Conservation (phyloP, 2,329 filamentous ascomycete species). For the Paramyrothecium sp. region DNA sequence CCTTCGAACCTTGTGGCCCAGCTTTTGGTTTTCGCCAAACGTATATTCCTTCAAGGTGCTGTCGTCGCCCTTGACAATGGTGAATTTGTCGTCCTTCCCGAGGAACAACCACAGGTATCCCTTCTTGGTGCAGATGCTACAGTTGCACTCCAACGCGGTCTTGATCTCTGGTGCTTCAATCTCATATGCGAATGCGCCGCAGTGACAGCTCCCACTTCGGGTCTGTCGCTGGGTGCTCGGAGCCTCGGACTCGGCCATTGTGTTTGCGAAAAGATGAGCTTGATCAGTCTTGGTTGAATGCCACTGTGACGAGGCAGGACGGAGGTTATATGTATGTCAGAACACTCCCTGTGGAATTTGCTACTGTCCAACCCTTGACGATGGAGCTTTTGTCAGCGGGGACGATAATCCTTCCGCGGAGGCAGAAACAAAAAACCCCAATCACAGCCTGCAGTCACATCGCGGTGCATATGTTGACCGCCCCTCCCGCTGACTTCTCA, state of each 20-base stretch:
- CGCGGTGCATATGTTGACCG: background rate
- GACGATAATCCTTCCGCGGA: background rate
- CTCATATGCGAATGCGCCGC: conserved; percentile 52
- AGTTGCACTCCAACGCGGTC: conserved; percentile 58
- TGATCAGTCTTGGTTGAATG: no score
- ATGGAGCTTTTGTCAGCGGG: background rate
- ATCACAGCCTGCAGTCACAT: background rate
- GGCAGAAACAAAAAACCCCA: background rate
- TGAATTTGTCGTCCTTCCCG: conserved; percentile 28
- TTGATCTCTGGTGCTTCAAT: conserved; percentile 56
- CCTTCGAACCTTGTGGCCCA: conserved; percentile 38
- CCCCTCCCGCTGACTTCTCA: background rate
- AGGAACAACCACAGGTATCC: conserved; percentile 39
- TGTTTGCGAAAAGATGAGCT: background rate
- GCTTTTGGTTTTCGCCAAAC: conserved; percentile 33
- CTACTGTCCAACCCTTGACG: background rate
- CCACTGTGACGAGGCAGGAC: no score
- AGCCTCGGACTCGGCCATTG: conserved; percentile 8
- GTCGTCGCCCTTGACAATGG: conserved; percentile 44
- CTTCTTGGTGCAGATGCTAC: conserved; percentile 61
- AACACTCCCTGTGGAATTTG: background rate
- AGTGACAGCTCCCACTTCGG: conserved; percentile 59
- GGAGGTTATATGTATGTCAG: no score
- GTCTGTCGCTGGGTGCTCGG: conserved; percentile 25
- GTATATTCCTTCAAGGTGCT: conserved; percentile 40